Percentiles rank a stretch among this genome's conserved stretches.
Conservation (phyloP, 352 stramenopile species). For the Pythium dissimile region DNA sequence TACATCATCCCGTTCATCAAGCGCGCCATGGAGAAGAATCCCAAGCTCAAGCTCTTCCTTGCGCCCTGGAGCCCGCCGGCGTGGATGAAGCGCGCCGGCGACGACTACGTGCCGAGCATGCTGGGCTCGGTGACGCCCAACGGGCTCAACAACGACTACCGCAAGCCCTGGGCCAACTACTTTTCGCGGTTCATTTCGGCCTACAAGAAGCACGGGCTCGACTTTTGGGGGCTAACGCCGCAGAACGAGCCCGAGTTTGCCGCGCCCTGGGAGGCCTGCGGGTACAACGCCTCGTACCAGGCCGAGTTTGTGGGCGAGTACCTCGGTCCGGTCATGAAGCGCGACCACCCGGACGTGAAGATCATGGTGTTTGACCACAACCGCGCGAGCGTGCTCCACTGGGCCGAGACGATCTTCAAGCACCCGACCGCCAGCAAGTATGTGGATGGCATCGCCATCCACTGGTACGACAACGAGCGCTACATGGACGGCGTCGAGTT, state of each 20-base stretch:
- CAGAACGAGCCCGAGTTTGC: conserved; percentile 89
- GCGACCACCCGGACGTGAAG: conserved; percentile 85
- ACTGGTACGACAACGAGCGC: conserved; percentile 80
- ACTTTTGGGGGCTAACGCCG: conserved; percentile 87
- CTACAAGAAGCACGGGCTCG: conserved; percentile 81
- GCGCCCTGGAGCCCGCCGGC: conserved; percentile 86
- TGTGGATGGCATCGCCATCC: conserved; percentile 89
- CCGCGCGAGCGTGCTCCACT: conserved; percentile 66
- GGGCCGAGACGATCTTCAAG: conserved; percentile 69
- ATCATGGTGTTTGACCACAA: conserved; percentile 94
- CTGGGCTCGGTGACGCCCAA: conserved; percentile 48
- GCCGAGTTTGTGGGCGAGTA: conserved; percentile 80
- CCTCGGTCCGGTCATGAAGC: conserved; percentile 76
- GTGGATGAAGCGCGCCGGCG: conserved; percentile 76
- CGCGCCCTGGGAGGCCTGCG: conserved; percentile 72
- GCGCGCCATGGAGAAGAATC: conserved; percentile 55
- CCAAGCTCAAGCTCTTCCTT: conserved; percentile 80
- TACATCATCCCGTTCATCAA: conserved; percentile 85
- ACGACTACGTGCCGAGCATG: conserved; percentile 62
- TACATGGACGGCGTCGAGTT: conserved; percentile 73
- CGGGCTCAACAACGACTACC: conserved; percentile 46
- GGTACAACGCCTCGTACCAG: conserved; percentile 49
- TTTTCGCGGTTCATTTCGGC: conserved; percentile 91
- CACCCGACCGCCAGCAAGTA: conserved; percentile 62
- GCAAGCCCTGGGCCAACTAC: conserved; percentile 84